Conservation (phyloP, 78 protist genomes). For the Mantamonas sphyraenae region DNA sequence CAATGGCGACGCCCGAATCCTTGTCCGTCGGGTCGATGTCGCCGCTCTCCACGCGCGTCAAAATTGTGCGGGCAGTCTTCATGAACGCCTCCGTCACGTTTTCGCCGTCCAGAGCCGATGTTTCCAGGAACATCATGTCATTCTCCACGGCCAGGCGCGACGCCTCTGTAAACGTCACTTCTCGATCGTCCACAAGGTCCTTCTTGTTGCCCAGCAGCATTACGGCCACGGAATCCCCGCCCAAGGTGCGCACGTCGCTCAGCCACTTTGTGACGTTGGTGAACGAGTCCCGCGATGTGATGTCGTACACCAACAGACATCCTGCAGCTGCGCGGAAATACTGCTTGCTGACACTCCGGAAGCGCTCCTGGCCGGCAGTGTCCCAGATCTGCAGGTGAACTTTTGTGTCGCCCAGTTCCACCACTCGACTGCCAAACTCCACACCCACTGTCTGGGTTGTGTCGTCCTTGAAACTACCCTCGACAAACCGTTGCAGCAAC, state of each 20-base stretch:
- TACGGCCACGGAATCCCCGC: neutral
- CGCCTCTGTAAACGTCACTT: neutral
- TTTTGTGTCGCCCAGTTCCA: neutral
- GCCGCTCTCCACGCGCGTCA: neutral
- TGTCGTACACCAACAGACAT: constrained; percentile 18
- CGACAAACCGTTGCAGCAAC: neutral
- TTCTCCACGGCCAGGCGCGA: neutral
- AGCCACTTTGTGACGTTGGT: neutral
- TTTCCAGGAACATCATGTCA: neutral
- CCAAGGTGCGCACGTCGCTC: neutral
- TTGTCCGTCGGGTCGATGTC: too few species aligned
- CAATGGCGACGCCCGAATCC: too few species aligned
- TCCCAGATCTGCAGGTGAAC: constrained; percentile 1
- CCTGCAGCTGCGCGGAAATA: constrained; percentile 16
- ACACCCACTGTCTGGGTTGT: neutral
- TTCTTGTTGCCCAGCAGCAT: neutral
- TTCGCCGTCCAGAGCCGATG: neutral
- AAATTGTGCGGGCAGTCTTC: neutral
- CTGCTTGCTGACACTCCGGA: neutral
- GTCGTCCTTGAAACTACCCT: neutral
- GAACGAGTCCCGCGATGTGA: constrained; percentile 1
- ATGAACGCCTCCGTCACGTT: neutral
- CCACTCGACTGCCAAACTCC: neutral
- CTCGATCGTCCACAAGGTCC: neutral
- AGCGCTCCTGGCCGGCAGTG: neutral